These are phyloP conservation scores for Proliferodiscus dingleyae DNA, from an alignment of 2,329 filamentous ascomycete genomes.

Conservation along the genomic window DNA sequence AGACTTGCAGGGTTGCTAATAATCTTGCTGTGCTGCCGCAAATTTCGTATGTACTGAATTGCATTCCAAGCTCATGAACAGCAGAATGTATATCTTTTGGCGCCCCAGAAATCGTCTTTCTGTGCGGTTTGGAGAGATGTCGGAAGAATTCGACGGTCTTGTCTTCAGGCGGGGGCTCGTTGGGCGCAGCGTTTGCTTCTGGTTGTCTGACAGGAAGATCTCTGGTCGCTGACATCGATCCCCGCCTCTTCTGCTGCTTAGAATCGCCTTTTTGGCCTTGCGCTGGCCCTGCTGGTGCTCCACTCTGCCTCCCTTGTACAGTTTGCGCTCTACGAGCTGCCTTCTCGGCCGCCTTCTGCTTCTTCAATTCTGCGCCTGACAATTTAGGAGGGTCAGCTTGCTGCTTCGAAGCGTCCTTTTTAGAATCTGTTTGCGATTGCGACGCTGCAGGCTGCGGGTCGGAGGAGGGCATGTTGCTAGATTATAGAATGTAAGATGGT, in stretches of 20 bases:
- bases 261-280: conserved; percentile 26
- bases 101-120: conserved; percentile 53
- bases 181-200: conserved; percentile 31
- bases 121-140: conserved; percentile 73
- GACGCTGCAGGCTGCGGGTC: conserved; percentile 14
- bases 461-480: conserved; percentile 16
- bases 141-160: conserved; percentile 75
- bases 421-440: conserved; percentile 4
- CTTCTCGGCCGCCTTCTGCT: conserved; percentile 86
- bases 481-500: background rate
- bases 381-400: conserved; percentile 46
- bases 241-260: conserved; percentile 32
- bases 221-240: conserved; percentile 26
- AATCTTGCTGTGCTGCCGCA: conserved; percentile 86
- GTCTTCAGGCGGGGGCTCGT: conserved; percentile 52
- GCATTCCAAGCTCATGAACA: conserved; percentile 78
- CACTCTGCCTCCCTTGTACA: conserved; percentile 46
- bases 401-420: background rate
- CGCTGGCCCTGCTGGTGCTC: conserved; percentile 31
- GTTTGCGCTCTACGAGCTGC: conserved; percentile 73
- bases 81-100: conserved; percentile 77
- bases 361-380: conserved; percentile 63
- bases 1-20: conserved; percentile 80
- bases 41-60: conserved; percentile 76
- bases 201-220: conserved; percentile 24